Evolutionary conservation across 2,329 filamentous ascomycete genomes (phyloP).

Genomic region (Ceratocystis eucalypticola): DNA sequence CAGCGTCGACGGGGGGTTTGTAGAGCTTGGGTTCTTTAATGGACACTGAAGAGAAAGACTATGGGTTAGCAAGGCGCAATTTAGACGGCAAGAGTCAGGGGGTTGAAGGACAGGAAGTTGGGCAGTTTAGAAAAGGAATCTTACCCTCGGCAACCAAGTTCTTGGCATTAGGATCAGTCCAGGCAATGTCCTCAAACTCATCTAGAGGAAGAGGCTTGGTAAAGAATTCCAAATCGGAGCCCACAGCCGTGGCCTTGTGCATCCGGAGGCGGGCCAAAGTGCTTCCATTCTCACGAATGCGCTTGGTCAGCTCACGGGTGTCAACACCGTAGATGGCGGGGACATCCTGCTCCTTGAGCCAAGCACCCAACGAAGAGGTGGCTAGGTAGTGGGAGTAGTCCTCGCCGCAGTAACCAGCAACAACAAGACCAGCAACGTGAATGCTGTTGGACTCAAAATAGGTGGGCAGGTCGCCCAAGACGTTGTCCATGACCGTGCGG

Average conservation of each 20-base stretch:
- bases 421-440: conserved; percentile 82
- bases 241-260: conserved; percentile 36
- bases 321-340: conserved; percentile 93
- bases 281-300: conserved; percentile 83
- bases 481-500: conserved; percentile 67
- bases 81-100: neutral
- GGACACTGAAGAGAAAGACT: conserved; percentile 52
- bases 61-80: conserved; percentile 12
- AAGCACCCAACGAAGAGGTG: conserved; percentile 75
- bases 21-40: conserved; percentile 77
- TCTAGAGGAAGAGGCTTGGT: conserved; percentile 26
- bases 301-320: conserved; percentile 85
- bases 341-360: conserved; percentile 91
- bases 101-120: neutral
- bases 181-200: conserved; percentile 67
- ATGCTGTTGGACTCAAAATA: conserved; percentile 90
- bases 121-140: conserved; percentile 23
- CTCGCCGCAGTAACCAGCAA: conserved; percentile 84
- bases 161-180: conserved; percentile 81
- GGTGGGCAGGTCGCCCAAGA: conserved; percentile 74
- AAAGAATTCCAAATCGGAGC: conserved; percentile 15
- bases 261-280: conserved; percentile 87
- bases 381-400: conserved; percentile 93
- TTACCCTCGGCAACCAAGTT: conserved; percentile 93
- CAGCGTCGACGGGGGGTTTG: conserved; percentile 54